Evolutionary conservation across 164 flowering plant genomes (phyloP), one percentile per base, ranked within the genome.

Genomic region (Warburgia ugandensis): DNA sequence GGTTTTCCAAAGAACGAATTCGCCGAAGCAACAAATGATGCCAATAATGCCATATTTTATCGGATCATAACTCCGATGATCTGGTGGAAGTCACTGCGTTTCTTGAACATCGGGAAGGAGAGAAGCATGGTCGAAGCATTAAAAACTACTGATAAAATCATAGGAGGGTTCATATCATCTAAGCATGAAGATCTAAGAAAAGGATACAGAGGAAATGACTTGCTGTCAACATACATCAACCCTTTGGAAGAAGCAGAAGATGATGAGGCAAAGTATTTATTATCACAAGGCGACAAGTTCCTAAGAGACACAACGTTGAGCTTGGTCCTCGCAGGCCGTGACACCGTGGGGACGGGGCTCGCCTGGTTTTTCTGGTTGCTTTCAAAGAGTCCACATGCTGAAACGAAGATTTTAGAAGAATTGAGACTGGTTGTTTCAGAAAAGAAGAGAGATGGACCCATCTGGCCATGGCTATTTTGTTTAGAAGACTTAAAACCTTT

Each of bases 331-430:
- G 86, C 80, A 0, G 83, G 77, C 10, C 43, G 61, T 2, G 86
- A 75, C 60, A 68, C 77, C 3, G 48, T 65, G 4, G 60, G 68
- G 6, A 3, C 68, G 1, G 66, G 63, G 10, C 72, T 77, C 33
- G 47, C 71, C 28, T 80, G 80, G 86, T 69, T 80, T 35, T 66
- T 77, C 42, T 67, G 64, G 67, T 52, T 65, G n/a, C 51, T 80
- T 8, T 45, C 68, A 2, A 66, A 47, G 5, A 58, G 73, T 50
- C 77, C 80, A 2, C 17, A 1, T 0, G 68, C 58, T 0, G 73
- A 63, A 53, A 28, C 41, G 28, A 73, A 67, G 55, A 61, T 77
- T 23, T 35, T 35, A 21, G 68, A 73, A 41, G 80, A 73, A 27
- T 12, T 66, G 1, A 10, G 20, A 23, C 16, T 27, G 13, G 48